Percentiles rank a stretch among this genome's conserved stretches.
phyloP scores from a whole-genome alignment of 2,329 filamentous ascomycete species.

The Neospermospora avenae region DNA sequence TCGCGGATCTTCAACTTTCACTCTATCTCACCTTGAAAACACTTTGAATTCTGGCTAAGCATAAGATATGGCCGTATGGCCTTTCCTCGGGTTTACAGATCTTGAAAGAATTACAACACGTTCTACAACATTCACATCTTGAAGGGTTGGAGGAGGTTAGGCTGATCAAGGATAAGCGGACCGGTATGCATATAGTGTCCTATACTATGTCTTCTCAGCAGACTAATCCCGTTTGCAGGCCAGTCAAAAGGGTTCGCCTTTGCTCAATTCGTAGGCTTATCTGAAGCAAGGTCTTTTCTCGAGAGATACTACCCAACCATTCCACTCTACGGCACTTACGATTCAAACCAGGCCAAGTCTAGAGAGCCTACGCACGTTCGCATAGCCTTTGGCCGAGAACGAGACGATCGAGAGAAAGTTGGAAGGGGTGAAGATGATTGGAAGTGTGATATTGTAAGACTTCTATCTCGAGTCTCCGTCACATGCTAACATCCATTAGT shows the following conservation, averaged over 20 bases:
- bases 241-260: constrained; percentile 54
- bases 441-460: constrained; percentile 50
- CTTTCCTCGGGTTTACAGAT: constrained; percentile 45
- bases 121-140: constrained; percentile 48
- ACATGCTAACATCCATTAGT: constrained; percentile 39
- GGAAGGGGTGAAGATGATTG: constrained; percentile 51
- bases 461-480: not conserved
- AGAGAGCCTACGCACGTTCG: constrained; percentile 38
- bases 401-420: constrained; percentile 45
- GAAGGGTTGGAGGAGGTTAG: constrained; percentile 53
- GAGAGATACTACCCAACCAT: constrained; percentile 49
- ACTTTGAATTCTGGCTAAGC: constrained; percentile 37
- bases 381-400: constrained; percentile 51
- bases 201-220: constrained; percentile 9
- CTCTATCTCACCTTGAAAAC: constrained; percentile 33
- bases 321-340: constrained; percentile 45
- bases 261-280: constrained; percentile 48
- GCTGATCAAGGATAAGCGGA: constrained; percentile 55
- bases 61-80: constrained; percentile 35
- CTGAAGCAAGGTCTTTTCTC: constrained; percentile 49
- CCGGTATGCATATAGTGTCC: constrained; percentile 42
- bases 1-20: constrained; percentile 20
- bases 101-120: constrained; percentile 50
- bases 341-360: constrained; percentile 40
- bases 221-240: constrained; percentile 38